Evolutionary conservation across 169 alveolate genomes (phyloP), one percentile per base, ranked within the genome.

Genomic region (Cryptosporidium viatorum): DNA sequence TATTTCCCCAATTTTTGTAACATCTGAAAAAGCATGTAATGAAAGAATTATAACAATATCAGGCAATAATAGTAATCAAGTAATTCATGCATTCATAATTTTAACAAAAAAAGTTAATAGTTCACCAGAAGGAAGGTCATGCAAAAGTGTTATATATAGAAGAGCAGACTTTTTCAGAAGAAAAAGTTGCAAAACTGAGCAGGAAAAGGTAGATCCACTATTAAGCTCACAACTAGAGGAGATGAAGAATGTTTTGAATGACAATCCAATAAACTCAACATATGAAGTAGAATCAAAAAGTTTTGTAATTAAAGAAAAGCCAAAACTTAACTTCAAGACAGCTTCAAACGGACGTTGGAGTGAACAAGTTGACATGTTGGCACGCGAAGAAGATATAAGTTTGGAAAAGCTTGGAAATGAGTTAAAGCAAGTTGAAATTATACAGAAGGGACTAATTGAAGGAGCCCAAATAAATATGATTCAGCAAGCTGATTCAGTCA

Each of bases 21-120:
- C 89, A 16, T 80, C 89, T 10, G 89, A 80, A 5, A 80, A 80
- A 31, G 89, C 89, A 10, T 80, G 89, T 21, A 80, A 59, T 65
- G 89, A 80, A 35, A 80, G 89, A 48, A 80, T 80, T 26, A 67
- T 80, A 4, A 80, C 80, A 43, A 80, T 80, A 3, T 80, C 75
- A 39, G 73, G 69, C 1, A 65, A 65, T 29, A 31, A 60, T 35
- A 80, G 59, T 35, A 65, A 80, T 65, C 73, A 80, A n/a, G 68
- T 80, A 39, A 43, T 62, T 65, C 67, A 80, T 23, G 89, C 75
- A 45, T 80, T 80, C 70, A 62, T 80, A 16, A 80, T 80, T 31
- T 7, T 80, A 62, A 37, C 75, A 23, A 80, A 65, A 29, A 80
- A 80, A 23, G 51, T 80, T 14, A 80, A 80, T 39, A 65, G 75